These are phyloP conservation scores for Chytriomyces sp. DNA, from an alignment of 192 early-diverging fungal genomes.

Conservation along the genomic window DNA sequence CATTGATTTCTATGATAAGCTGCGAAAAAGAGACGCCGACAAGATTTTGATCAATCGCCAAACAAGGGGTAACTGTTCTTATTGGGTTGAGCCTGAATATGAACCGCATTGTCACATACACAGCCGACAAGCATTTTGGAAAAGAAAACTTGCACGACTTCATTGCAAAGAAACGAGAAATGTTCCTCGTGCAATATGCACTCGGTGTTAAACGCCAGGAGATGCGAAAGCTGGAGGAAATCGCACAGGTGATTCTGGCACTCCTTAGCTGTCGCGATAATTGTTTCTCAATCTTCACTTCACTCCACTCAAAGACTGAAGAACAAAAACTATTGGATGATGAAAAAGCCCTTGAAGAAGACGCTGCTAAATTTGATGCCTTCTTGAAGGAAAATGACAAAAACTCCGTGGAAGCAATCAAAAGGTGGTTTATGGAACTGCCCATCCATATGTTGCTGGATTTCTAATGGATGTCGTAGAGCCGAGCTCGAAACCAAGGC, in stretches of 20 bases:
- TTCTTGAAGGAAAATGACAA: constrained; percentile 66
- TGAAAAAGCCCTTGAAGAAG: constrained; percentile 63
- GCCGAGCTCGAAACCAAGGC: constrained; percentile 65
- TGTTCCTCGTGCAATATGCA: constrained; percentile 63
- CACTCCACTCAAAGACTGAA: constrained; percentile 40
- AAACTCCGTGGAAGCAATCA: constrained; percentile 64
- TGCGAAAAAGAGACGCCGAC: constrained; percentile 54
- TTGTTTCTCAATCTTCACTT: not conserved
- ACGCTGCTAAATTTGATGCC: constrained; percentile 62
- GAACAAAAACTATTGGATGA: constrained; percentile 65
- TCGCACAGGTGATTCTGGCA: constrained; percentile 47
- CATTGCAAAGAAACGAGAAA: constrained; percentile 61
- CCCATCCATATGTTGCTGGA: not conserved
- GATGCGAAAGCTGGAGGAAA: constrained; percentile 61
- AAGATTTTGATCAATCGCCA: constrained; percentile 52
- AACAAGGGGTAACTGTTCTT: constrained; percentile 41
- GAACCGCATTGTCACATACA: not conserved
- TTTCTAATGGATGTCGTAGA: constrained; percentile 20
- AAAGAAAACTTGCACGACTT: constrained; percentile 63
- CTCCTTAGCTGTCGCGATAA: not conserved
- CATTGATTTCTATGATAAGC: constrained; percentile 49
- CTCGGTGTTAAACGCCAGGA: constrained; percentile 63
- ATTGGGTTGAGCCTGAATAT: not conserved
- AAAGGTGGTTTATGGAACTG: constrained; percentile 30
- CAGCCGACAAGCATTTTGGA: constrained; percentile 55